Conservation (phyloP, 257 asterid genomes). For the Ballota nigra region DNA sequence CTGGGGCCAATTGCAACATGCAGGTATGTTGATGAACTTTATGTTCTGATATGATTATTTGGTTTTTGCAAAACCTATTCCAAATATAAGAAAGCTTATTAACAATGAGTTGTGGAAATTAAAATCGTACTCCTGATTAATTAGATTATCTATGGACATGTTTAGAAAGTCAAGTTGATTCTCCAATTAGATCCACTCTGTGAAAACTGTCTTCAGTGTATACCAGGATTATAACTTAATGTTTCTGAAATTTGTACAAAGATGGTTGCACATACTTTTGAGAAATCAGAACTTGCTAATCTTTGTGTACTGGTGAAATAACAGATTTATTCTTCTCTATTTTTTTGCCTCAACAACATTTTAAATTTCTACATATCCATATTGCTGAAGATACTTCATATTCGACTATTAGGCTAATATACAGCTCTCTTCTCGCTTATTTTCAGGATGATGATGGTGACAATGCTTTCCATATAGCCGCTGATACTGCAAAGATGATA, state of each 20-base stretch:
- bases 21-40: constrained; percentile 54
- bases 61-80: constrained; percentile 6
- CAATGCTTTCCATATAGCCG: constrained; percentile 98
- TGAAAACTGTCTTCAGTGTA: constrained; percentile 12
- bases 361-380: constrained; percentile 7
- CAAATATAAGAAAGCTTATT: not conserved
- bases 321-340: constrained; percentile 1
- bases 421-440: constrained; percentile 24
- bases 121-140: not conserved
- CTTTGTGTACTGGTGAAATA: not conserved
- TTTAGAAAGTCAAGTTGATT: constrained; percentile 1
- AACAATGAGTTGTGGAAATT: constrained; percentile 11
- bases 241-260: not conserved
- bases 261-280: constrained; percentile 12
- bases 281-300: constrained; percentile 11
- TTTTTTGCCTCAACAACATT: constrained; percentile 2
- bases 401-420: constrained; percentile 18
- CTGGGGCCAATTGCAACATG: constrained; percentile 91
- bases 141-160: not conserved
- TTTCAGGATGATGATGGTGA: constrained; percentile 97
- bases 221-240: constrained; percentile 4
- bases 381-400: not conserved
- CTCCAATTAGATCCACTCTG: constrained; percentile 19
- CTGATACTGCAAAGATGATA: constrained; percentile 94
- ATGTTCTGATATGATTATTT: constrained; percentile 14